Base-by-base conservation (phyloP, 257 asterid genomes). In the Gentiana straminea region DNA sequence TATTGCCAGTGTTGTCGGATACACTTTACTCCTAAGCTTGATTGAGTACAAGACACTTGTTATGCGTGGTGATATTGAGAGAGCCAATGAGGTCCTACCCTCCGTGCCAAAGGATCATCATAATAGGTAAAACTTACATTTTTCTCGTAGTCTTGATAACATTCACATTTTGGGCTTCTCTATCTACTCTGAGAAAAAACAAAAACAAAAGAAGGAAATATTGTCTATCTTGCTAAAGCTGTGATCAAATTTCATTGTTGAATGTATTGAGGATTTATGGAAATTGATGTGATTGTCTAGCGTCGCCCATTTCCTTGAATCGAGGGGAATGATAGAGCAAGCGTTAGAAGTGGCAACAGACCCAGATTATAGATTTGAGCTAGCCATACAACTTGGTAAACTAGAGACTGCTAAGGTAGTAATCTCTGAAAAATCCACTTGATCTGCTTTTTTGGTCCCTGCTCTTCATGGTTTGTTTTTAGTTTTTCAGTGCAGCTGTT, bases 271-370 rank as follows among this genome's bases (percentile, higher is more conserved):
- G 9, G 3, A 5, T 24, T 13, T 13, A 33, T 33, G n/a, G 57
- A 49, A 2, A 50, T 48, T 9, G 4, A 49, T 33, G 34, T 55
- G 13, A 50, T 37, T 57, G 45, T 4, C 34, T 57, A 87, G 96
- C 77, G 96, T 84, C 65, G 94, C 92, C 41, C 94, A 66, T 65
- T 87, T 87, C 82, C 74, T 87, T 84, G 96, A 90, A 70, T 88
- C 94, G 97, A 87, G 98, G 37, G 98, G 88, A 57, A 86, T 86
- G 96, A 74, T 77, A 57, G 97, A 54, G 97, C 89, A 80, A 57
- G 98, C 98, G 51, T 71, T 90, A 54, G 86, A 80, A 74, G 82
- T 90, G 66, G 96, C 98, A 45, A 84, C 94, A 45, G 96, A 84
- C 44, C 81, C 94, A 35, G 98, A 90, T 64, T 86, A 90, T 81